Evolutionary conservation across 352 stramenopile species (phyloP).

Genomic region (Pythium rishiriense): DNA sequence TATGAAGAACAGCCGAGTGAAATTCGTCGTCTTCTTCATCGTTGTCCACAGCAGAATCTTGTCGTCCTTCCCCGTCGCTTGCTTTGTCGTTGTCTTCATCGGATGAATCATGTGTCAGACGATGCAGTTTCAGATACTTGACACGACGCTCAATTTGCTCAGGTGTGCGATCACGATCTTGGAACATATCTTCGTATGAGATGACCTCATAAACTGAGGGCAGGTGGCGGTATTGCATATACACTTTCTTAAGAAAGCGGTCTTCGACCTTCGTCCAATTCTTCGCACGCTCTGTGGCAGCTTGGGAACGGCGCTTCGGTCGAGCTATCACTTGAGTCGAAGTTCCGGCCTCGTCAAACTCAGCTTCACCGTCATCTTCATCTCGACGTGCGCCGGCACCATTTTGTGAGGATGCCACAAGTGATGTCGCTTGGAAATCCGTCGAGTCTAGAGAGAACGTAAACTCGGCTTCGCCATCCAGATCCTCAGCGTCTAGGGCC

Average conservation of each 20-base stretch:
- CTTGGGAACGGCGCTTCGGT: conserved; percentile 28
- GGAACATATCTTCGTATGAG: conserved; percentile 90
- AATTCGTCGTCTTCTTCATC: conserved; percentile 26
- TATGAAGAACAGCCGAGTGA: not conserved
- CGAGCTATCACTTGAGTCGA: conserved; percentile 23
- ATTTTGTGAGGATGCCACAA: conserved; percentile 30
- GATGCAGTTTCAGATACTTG: conserved; percentile 79
- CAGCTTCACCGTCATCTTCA: conserved; percentile 27
- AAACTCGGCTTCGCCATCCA: conserved; percentile 82
- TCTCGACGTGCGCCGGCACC: not conserved
- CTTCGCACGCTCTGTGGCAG: conserved; percentile 58
- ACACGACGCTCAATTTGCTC: conserved; percentile 86
- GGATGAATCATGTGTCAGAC: conserved; percentile 69
- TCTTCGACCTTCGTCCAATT: conserved; percentile 86
- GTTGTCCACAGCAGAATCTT: conserved; percentile 13
- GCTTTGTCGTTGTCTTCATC: conserved; percentile 36
- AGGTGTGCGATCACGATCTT: conserved; percentile 78
- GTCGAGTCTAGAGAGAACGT: conserved; percentile 62
- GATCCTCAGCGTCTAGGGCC: conserved; percentile 69
- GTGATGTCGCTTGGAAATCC: conserved; percentile 60
- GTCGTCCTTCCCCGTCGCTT: conserved; percentile 10
- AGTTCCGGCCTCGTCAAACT: conserved; percentile 22
- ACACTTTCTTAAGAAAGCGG: conserved; percentile 78
- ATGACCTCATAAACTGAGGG: conserved; percentile 86
- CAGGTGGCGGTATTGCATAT: conserved; percentile 75